Evolutionary conservation across 441 rosid genomes (phyloP), one percentile per base, ranked within the genome.

Genomic region (Raphanus hybrid): DNA sequence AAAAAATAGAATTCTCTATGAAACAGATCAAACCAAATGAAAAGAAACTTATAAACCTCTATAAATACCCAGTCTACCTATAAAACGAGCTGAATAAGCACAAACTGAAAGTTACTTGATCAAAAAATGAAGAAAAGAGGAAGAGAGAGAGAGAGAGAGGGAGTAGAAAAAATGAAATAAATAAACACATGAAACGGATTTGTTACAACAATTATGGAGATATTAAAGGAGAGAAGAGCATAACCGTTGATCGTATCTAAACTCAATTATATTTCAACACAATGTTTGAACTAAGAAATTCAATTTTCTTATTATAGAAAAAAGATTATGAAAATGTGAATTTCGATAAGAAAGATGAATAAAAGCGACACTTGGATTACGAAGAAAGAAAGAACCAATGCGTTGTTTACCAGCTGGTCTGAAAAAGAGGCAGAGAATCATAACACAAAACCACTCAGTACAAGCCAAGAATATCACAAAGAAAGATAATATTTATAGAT

Each of bases 181-280:
- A 12, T 35, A 64, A 61, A 77, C 48, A 10, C 39, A 16, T 78
- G 64, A 59, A 78, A 73, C 70, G 74, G 74, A 68, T 20, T 45
- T 78, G 78, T 62, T 68, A 54, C 32, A 34, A 68, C 41, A 73
- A 68, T 39, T 62, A 68, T 27, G 82, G 78, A 78, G 82, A 73
- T 73, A 73, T 68, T 68, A 73, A 68, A 78, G 82, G 82, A 73
- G 70, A 78, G 78, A 78, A 78, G 34, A 72, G 41, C 66, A 73
- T 73, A 52, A 73, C 82, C 45, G 78, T 67, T 73, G 65, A 69
- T 68, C 59, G 52, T 73, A 78, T 73, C 61, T 39, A 61, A 60
- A 27, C 14, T 73, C 11, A 6, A 6, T 29, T 29, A 34, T 34
- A 34, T 71, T 34, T 20, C 45, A 5, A 27, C 41, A 32, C 59